Base-by-base conservation (phyloP, 2,329 filamentous ascomycete genomes). In the Fusarium dimerum region DNA sequence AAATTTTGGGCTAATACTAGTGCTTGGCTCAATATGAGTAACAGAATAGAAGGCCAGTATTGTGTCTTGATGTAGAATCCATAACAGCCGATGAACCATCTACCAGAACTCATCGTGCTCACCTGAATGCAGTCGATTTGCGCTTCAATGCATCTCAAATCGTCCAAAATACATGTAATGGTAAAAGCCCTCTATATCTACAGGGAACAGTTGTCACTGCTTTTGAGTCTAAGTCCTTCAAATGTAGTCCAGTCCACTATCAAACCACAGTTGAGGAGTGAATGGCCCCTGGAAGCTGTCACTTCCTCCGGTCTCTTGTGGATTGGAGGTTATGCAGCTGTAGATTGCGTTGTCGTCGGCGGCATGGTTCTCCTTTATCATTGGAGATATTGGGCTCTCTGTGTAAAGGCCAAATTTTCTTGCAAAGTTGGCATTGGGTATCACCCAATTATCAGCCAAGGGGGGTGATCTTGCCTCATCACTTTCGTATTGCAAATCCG, bases 341-440 rank as follows among this genome's bases (percentile, higher is more conserved):
- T 73, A 66, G n/a, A 70, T 69, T 13, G 71, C 73, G 52, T 73
- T 76, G 7, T 69, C 69, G 52, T 76, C 74, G 8, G 74, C 74
- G 15, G 72, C 75, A 20, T 73, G 73, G 60, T 76, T 70, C 36
- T 73, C 69, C 43, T 64, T 66, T 38, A 75, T 62, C 18, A 65
- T 65, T 18, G 66, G 56, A 12, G 73, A 71, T 30, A 76, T 52
- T 16, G 65, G 65, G 7, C 62, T 63, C 34, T 62, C 60, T 3
- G 67, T 66, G 32, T 75, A 65, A 13, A 78, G 54, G 6, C 66
- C 66, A 50, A 72, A 70, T 49, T 78, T 78, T 48, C 76, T 66
- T 6, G 74, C 76, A 55, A 78, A 78, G 43, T 73, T 74, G 12
- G 73, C 73, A 51, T 78, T 74, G 3, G 75, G 76, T 41, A 77